phyloP scores from a whole-genome alignment of 495 filamentous ascomycete genomes.

The Corynascus novoguineensis region DNA sequence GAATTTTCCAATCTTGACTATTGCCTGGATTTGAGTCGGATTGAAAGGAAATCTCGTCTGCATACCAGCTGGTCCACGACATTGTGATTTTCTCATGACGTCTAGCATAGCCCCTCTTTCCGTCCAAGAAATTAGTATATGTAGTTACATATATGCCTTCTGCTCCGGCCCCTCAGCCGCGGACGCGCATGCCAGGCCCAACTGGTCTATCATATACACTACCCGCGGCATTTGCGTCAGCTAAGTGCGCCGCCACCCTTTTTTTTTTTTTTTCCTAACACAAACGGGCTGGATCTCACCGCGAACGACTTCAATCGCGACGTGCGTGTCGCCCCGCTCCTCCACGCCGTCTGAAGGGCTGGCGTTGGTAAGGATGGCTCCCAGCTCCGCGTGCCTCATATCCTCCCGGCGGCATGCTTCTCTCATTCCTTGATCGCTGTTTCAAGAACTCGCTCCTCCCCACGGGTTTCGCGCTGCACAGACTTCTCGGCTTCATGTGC shows the following conservation, averaged over 20 bases:
- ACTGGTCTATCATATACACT: background rate
- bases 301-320: background rate
- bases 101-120: no score
- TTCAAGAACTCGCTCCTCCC: background rate
- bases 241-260: background rate
- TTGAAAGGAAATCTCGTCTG: no score
- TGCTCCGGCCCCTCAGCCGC: background rate
- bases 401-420: background rate
- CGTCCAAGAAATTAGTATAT: no score
- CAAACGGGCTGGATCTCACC: no score
- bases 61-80: no score
- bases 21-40: no score
- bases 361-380: background rate
- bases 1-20: no score
- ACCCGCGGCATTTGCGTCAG: background rate
- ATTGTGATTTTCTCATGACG: no score
- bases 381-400: background rate
- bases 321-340: background rate
- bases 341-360: background rate
- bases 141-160: background rate
- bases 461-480: background rate
- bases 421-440: background rate
- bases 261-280: no score
- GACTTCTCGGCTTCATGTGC: constrained; percentile 6
- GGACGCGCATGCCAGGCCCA: background rate